A percentile compares a stretch with the other conserved stretches of the same genome.
Conservation (phyloP, 2,329 filamentous ascomycete genomes). For the Venturia nashicola region DNA sequence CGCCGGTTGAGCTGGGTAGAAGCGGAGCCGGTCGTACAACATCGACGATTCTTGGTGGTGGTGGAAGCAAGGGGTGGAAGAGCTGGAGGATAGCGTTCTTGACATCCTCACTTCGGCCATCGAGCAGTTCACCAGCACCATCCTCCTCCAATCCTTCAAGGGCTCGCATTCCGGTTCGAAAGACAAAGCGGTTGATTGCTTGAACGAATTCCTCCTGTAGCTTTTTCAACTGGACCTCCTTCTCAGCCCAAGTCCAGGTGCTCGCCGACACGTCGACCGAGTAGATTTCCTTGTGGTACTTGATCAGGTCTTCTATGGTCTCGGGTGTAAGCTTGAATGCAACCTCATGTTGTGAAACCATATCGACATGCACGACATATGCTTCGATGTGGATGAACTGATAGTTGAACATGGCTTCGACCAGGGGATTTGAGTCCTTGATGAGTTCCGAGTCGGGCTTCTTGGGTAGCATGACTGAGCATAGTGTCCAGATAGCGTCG, state of each 20-base stretch:
- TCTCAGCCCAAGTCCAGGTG: slow-evolving; percentile 92
- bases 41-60: slow-evolving; percentile 79
- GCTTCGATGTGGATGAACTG: slow-evolving; percentile 89
- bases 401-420: slow-evolving; percentile 85
- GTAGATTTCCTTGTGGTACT: slow-evolving; percentile 94
- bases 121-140: slow-evolving; percentile 82
- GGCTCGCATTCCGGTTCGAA: slow-evolving; percentile 73
- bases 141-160: slow-evolving; percentile 95
- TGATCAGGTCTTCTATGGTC: slow-evolving; percentile 83
- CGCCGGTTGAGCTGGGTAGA: slow-evolving; percentile 62
- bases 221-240: slow-evolving; percentile 93
- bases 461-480: slow-evolving; percentile 86
- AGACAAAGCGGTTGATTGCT: slow-evolving; percentile 95
- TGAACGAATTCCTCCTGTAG: slow-evolving; percentile 94
- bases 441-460: slow-evolving; percentile 73
- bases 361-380: slow-evolving; percentile 97
- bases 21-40: slow-evolving; percentile 76
- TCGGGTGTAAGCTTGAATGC: slow-evolving; percentile 95
- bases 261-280: slow-evolving; percentile 79
- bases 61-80: slow-evolving; percentile 75
- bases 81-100: slow-evolving; percentile 74
- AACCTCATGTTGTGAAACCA: slow-evolving; percentile 95
- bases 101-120: slow-evolving; percentile 85
- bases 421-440: slow-evolving; percentile 67
- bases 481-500: slow-evolving; percentile 89